Evolutionary conservation across 371 early-diverging fungal genomes (phyloP).

Genomic region (Lichtheimia ramosa): DNA sequence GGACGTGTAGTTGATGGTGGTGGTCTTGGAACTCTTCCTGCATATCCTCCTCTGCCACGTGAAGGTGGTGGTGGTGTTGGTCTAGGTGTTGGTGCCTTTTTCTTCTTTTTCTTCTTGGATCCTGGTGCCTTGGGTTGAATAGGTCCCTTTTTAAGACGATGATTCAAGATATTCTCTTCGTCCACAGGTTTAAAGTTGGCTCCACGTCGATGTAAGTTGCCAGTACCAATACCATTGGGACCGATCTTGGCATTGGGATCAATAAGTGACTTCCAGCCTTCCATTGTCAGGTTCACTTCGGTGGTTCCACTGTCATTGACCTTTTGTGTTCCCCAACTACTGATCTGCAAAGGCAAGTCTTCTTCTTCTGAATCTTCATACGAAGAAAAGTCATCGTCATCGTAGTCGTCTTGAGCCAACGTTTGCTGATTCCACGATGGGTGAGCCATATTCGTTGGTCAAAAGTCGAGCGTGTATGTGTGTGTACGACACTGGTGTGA

Average conservation of each 20-base stretch:
- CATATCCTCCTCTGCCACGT: no score
- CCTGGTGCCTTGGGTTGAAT: slow-evolving; percentile 21
- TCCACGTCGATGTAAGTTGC: slow-evolving; percentile 48
- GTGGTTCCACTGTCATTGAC: slow-evolving; percentile 18
- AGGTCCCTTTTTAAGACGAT: slow-evolving; percentile 29
- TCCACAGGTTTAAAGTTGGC: slow-evolving; percentile 47
- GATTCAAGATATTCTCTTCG: slow-evolving; percentile 38
- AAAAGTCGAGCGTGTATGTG: no score
- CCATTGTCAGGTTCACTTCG: slow-evolving; percentile 23
- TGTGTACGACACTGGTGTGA: no score
- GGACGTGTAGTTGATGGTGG: neutral
- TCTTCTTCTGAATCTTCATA: slow-evolving; percentile 16
- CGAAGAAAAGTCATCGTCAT: slow-evolving; percentile 6
- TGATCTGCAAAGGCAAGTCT: slow-evolving; percentile 15
- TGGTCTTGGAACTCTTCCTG: neutral
- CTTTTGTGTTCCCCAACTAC: slow-evolving; percentile 18
- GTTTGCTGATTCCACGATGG: no score
- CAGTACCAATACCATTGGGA: slow-evolving; percentile 40
- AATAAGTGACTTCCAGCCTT: slow-evolving; percentile 35
- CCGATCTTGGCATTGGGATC: slow-evolving; percentile 42
- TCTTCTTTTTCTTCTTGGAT: slow-evolving; percentile 26
- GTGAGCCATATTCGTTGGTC: no score
- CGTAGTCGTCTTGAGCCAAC: neutral
- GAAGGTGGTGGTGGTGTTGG: slow-evolving; percentile 10
- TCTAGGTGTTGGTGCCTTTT: slow-evolving; percentile 8